Conservation (phyloP, 2,329 filamentous ascomycete genomes). For the Fusarium goolgardi region DNA sequence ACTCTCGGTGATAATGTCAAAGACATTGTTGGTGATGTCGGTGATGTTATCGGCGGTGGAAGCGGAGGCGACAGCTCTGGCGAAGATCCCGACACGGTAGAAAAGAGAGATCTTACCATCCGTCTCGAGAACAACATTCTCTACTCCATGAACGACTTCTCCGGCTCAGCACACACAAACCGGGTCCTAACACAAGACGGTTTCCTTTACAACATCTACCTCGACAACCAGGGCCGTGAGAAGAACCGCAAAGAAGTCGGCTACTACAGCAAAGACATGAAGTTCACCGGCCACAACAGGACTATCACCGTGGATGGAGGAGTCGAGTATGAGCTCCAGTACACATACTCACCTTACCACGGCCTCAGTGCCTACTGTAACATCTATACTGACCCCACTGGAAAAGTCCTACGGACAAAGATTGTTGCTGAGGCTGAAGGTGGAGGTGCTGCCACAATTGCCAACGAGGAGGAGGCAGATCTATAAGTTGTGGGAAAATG, state of each 20-base stretch:
- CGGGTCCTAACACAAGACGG: slow-evolving; percentile 29
- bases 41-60: slow-evolving; percentile 7
- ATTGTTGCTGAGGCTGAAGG: slow-evolving; percentile 32
- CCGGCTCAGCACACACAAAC: slow-evolving; percentile 27
- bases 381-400: slow-evolving; percentile 21
- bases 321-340: slow-evolving; percentile 22
- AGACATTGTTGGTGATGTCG: slow-evolving; percentile 15
- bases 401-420: slow-evolving; percentile 27
- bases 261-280: slow-evolving; percentile 31
- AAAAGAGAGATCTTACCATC: slow-evolving; percentile 23
- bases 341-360: slow-evolving; percentile 23
- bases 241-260: slow-evolving; percentile 28
- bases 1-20: slow-evolving; percentile 19
- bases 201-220: slow-evolving; percentile 25
- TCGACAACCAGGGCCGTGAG: slow-evolving; percentile 24
- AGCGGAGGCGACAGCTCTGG: not conserved
- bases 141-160: slow-evolving; percentile 32
- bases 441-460: slow-evolving; percentile 29
- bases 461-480: slow-evolving; percentile 17
- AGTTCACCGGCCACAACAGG: slow-evolving; percentile 27
- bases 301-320: slow-evolving; percentile 9
- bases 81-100: not conserved
- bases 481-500: not conserved
- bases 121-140: slow-evolving; percentile 29
- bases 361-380: slow-evolving; percentile 29